Evolutionary conservation across 2,329 filamentous ascomycete species (phyloP), one percentile per base, ranked within the genome.

Genomic region (Cordyceps javanica): DNA sequence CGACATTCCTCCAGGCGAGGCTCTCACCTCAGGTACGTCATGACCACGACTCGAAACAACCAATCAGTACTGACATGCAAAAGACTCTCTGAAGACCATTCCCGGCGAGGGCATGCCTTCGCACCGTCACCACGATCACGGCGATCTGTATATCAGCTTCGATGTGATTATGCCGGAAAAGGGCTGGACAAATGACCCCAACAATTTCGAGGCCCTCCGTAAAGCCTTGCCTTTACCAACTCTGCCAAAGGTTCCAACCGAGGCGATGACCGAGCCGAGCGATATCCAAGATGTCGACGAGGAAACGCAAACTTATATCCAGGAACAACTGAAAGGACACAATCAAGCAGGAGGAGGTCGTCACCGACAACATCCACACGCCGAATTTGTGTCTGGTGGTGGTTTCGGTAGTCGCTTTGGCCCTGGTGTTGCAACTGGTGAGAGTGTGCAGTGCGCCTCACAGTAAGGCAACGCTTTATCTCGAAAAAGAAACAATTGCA

Each of bases 61-160:
- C 25, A 57, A 38, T 65, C 70, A 62, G 71, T 60, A 19, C 25
- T 51, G 36, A 62, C 48, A 25, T 25, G 25, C 39, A 57, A 57
- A 66, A 96, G 94, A 90, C 65, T 81, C 90, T 64, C 83, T 97
- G 72, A 97, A 97, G 80, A 89, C 96, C 75, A 87, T 99, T 68
- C 90, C 90, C 64, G 92, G 91, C 63, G 94, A 99, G 76, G 94
- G 94, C 72, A 99, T 99, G 94, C 94, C 94, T 42, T 95, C 94
- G 4, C 89, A 85, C 75, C 86, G 94, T 67, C 94, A 97, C 75
- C 94, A 99, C 80, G 90, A 97, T 75, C 86, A 83, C 70, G 94
- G 94, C 68, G 97, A 99, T 77, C 81, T 99, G 66, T 99, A 94
- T 79, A 91, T 99, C 69, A 91, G 96, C 71, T 99, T 99, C 78